These are phyloP conservation scores for Marasmius oreades DNA, from an alignment of 1,284 basidiomycete species.

Conservation along the genomic window DNA sequence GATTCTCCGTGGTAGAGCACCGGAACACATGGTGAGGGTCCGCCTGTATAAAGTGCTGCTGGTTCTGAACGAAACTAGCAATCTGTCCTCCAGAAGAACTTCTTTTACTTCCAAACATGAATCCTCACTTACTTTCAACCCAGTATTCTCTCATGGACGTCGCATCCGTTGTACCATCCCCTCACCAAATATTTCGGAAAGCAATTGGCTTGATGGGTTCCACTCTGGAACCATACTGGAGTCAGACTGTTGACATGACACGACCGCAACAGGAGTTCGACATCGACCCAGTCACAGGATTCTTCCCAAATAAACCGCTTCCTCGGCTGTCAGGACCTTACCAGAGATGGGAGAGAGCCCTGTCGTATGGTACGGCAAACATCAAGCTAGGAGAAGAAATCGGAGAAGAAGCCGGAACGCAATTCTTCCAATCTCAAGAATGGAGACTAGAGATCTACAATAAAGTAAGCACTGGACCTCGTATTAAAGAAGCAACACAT, in stretches of 20 bases:
- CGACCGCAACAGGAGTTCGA: constrained; percentile 56
- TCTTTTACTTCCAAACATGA: too few species aligned
- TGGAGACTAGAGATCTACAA: constrained; percentile 68
- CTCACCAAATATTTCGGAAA: constrained; percentile 31
- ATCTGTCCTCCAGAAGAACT: too few species aligned
- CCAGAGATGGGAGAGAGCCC: constrained; percentile 72
- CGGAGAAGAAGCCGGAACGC: constrained; percentile 42
- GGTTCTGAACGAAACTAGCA: too few species aligned
- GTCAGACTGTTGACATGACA: constrained; percentile 17
- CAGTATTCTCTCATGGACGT: background rate
- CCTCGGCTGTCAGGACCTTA: constrained; percentile 54
- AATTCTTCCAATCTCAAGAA: constrained; percentile 47
- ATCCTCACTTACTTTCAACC: background rate
- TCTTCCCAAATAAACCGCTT: constrained; percentile 76
- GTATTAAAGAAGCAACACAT: constrained; percentile 1
- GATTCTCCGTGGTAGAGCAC: background rate
- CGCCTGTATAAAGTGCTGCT: background rate
- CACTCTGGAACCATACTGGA: constrained; percentile 18
- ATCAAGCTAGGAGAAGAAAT: constrained; percentile 64
- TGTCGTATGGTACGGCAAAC: constrained; percentile 50
- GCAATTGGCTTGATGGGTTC: constrained; percentile 25
- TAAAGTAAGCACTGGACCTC: constrained; percentile 44
- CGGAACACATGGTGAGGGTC: background rate
- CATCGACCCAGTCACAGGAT: constrained; percentile 78
- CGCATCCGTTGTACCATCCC: constrained; percentile 32